Conservation (phyloP, 306 rosid genomes). For the Cucurbita maxima region DNA sequence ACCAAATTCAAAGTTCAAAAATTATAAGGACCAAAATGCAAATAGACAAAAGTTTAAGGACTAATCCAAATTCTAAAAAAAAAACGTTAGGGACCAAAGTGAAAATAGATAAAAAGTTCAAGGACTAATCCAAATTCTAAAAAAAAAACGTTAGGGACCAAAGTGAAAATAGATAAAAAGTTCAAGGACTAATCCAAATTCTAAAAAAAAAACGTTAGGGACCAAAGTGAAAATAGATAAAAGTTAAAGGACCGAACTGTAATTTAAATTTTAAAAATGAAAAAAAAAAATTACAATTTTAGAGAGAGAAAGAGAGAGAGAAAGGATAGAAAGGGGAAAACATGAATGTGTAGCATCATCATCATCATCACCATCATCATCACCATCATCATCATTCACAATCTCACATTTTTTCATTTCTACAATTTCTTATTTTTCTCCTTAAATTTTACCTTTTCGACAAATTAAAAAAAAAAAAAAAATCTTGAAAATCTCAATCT, state of each 20-base stretch:
- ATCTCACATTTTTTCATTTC: constrained; percentile 1
- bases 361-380: neutral
- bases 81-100: too few species aligned
- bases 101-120: too few species aligned
- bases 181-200: neutral
- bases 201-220: neutral
- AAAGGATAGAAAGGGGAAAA: neutral
- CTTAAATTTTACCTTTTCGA: neutral
- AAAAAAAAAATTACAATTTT: neutral
- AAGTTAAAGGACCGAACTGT: neutral
- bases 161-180: neutral
- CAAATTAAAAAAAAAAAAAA: neutral
- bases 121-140: too few species aligned
- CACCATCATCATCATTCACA: constrained; percentile 1
- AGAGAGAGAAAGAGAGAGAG: neutral
- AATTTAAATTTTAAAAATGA: neutral
- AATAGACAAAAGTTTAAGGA: too few species aligned
- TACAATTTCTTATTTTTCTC: neutral
- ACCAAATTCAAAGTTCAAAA: neutral
- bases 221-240: neutral
- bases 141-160: neutral
- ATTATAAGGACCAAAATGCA: neutral
- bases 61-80: too few species aligned
- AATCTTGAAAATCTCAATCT: constrained; percentile 4
- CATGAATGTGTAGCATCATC: neutral